Base-by-base conservation (phyloP, 2,329 filamentous ascomycete genomes). In the Sordariomycetes sp. region DNA sequence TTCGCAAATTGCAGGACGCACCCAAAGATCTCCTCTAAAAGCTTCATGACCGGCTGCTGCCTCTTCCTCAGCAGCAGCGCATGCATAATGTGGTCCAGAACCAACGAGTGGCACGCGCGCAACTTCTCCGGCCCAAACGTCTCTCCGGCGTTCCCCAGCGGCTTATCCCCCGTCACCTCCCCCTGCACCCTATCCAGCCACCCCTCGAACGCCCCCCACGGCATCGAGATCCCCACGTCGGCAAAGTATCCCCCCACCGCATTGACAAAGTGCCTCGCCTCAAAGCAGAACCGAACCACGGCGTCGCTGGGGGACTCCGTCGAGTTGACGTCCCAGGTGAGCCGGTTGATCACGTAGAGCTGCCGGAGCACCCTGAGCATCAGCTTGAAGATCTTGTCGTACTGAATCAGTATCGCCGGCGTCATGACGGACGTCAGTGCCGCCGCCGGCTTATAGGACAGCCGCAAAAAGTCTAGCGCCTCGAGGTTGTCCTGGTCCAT, bases 391-490 rank as follows among this genome's bases (percentile, higher is more conserved):
- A 96, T 79, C 53, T 78, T 77, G 67, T 97, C 94, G 65, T 96
- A 97, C 63, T 90, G 90, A 57, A 83, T 74, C 12, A 97, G 72
- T 1, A 86, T 79, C 0, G 76, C 68, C 0, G 82, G 76, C 0
- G 89, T 90, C 50, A 99, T 84, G 60, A 97, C 78, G 0, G 84
- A 76, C 48, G 84, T 77, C 0, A 97, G 74, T 1, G 89, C 82
- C 0, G 79, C 69, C 0, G 90, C 86, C 0, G 90, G 78, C 48
- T 86, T 87, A 70, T 96, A 97, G 52, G 90, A 87, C 8, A 99
- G 74, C 1, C 89, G 83, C 17, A 99, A 75, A 65, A 99, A 97
- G 69, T 97, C 94, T n/a, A 97, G 76, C 0, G 94, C 94, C 66
- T 92, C 85, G 20, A 97, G 78, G 0, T 86, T 87, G 65, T 89